Conservation (phyloP, 2,329 filamentous ascomycete genomes). For the Aspergillus intermedius region DNA sequence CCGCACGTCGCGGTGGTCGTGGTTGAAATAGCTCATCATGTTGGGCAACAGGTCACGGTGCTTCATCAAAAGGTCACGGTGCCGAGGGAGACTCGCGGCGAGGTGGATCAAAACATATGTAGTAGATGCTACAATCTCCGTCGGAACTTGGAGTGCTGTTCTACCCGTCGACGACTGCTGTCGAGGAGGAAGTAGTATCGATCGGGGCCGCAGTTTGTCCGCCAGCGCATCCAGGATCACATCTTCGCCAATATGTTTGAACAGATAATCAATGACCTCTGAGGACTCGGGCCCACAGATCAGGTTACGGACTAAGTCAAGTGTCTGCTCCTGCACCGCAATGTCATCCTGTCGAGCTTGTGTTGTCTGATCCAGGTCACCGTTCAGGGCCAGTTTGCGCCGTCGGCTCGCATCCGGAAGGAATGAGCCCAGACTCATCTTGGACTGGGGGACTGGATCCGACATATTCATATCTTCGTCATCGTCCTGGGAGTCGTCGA, state of each 20-base stretch:
- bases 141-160: conserved; percentile 26
- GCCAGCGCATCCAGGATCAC: conserved; percentile 74
- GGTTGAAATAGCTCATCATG: conserved; percentile 65
- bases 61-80: conserved; percentile 69
- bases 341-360: conserved; percentile 71
- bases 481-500: conserved; percentile 25
- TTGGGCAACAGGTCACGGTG: conserved; percentile 70
- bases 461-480: conserved; percentile 30
- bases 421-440: conserved; percentile 32
- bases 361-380: conserved; percentile 61
- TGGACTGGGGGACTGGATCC: conserved; percentile 36
- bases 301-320: conserved; percentile 85
- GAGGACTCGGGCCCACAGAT: conserved; percentile 59
- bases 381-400: conserved; percentile 46
- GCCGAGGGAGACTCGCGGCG: conserved; percentile 70
- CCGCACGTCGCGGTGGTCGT: conserved; percentile 67
- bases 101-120: conserved; percentile 82
- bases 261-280: conserved; percentile 78
- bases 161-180: conserved; percentile 24
- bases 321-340: conserved; percentile 81
- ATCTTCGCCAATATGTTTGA: conserved; percentile 67
- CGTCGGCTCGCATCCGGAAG: conserved; percentile 35
- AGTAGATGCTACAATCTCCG: conserved; percentile 68
- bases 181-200: conserved; percentile 26
- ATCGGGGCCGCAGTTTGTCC: conserved; percentile 61